Conservation (phyloP, 1,284 basidiomycete genomes). For the Vanrija sp. region DNA sequence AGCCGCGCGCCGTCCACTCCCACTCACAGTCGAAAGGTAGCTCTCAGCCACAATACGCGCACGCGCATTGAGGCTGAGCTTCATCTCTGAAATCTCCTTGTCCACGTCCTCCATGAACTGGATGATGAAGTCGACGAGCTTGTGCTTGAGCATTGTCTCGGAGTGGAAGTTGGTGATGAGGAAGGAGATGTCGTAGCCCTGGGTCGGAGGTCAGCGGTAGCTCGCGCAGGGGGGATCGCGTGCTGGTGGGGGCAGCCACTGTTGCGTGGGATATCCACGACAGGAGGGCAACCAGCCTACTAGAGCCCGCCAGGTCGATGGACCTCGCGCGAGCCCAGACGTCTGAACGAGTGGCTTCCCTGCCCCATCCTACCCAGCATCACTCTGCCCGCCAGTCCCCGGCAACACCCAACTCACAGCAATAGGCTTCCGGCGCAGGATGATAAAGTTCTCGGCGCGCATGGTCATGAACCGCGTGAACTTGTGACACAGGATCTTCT, state of each 20-base stretch:
- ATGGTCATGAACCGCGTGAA: slow-evolving; percentile 99
- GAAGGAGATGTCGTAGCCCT: slow-evolving; percentile 99
- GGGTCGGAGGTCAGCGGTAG: neutral
- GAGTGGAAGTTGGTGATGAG: slow-evolving; percentile 95
- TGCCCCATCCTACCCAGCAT: no score
- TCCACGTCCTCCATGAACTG: slow-evolving; percentile 99
- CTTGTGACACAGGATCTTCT: slow-evolving; percentile 93
- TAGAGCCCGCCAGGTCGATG: no score
- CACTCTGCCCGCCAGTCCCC: no score
- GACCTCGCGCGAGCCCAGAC: no score
- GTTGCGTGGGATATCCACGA: no score
- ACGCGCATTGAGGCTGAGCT: slow-evolving; percentile 78
- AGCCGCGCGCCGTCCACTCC: neutral
- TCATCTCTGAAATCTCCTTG: slow-evolving; percentile 59
- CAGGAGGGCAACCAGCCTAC: no score
- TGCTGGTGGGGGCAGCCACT: no score
- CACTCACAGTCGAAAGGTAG: slow-evolving; percentile 47
- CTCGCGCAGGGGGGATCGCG: neutral
- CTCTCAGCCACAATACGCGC: slow-evolving; percentile 93
- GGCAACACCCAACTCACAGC: slow-evolving; percentile 55
- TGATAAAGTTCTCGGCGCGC: slow-evolving; percentile 93
- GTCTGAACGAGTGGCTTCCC: neutral
- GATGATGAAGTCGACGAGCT: slow-evolving; percentile 99
- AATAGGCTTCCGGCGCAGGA: slow-evolving; percentile 90
- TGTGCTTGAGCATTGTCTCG: slow-evolving; percentile 98